Conservation (phyloP, 2,329 filamentous ascomycete genomes). For the Aspergillus hortae region DNA sequence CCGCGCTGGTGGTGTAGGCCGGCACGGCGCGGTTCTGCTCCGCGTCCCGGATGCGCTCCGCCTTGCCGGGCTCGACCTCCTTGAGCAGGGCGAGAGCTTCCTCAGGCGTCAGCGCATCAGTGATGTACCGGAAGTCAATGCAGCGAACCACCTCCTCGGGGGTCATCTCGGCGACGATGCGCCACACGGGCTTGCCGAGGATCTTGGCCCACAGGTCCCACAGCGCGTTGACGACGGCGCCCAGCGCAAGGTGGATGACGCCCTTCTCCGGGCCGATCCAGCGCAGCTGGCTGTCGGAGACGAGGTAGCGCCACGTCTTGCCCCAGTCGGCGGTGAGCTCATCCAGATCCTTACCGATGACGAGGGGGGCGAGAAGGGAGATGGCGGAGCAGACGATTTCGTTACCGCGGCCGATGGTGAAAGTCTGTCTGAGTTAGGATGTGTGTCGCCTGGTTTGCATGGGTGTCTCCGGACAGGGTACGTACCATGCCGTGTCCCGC, state of each 20-base stretch:
- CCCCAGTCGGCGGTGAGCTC: slow-evolving; percentile 79
- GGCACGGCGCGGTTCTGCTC: slow-evolving; percentile 72
- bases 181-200: slow-evolving; percentile 83
- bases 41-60: slow-evolving; percentile 68
- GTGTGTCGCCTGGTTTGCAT: neutral
- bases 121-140: slow-evolving; percentile 94
- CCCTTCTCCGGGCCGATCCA: slow-evolving; percentile 96
- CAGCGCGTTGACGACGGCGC: slow-evolving; percentile 83
- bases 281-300: slow-evolving; percentile 82
- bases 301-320: slow-evolving; percentile 85
- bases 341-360: slow-evolving; percentile 71
- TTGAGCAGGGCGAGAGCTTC: slow-evolving; percentile 73
- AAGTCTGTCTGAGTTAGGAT: slow-evolving; percentile 31
- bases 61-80: slow-evolving; percentile 64
- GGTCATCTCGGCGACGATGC: slow-evolving; percentile 83
- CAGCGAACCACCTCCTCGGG: slow-evolving; percentile 82
- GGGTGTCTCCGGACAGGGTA: neutral
- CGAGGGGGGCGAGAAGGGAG: slow-evolving; percentile 69
- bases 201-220: slow-evolving; percentile 96
- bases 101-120: slow-evolving; percentile 82
- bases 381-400: slow-evolving; percentile 89
- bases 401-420: slow-evolving; percentile 67
- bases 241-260: slow-evolving; percentile 87
- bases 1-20: slow-evolving; percentile 85
- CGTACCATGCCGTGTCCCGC: slow-evolving; percentile 42